These are phyloP conservation scores for Penicillium verrucosum DNA, from an alignment of 2,329 filamentous ascomycete genomes.

Conservation along the genomic window DNA sequence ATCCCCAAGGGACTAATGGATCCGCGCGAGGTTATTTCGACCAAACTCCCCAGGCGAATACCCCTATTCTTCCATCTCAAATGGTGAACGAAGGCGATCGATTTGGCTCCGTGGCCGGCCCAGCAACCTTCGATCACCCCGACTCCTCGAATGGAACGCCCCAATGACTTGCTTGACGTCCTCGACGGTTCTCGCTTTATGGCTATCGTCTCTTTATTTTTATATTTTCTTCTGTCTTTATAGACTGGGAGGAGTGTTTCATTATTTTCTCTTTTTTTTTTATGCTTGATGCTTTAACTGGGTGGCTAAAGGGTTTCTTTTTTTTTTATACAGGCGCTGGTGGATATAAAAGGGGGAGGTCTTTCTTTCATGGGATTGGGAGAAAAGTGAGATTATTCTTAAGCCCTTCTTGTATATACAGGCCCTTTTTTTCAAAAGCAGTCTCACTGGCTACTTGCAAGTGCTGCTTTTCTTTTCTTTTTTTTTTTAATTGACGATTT, in stretches of 20 bases:
- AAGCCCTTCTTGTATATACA: slow-evolving; percentile 31
- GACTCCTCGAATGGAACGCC: slow-evolving; percentile 34
- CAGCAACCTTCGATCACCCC: slow-evolving; percentile 30
- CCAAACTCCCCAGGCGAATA: slow-evolving; percentile 31
- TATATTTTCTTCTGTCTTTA: slow-evolving; percentile 28
- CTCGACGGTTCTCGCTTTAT: slow-evolving; percentile 1
- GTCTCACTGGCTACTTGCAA: slow-evolving; percentile 11
- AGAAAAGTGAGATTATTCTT: slow-evolving; percentile 22
- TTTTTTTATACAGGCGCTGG: slow-evolving; percentile 20
- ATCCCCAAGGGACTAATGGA: slow-evolving; percentile 30
- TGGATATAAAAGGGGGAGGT: slow-evolving; percentile 16
- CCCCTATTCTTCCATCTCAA: slow-evolving; percentile 37
- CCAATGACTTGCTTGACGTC: slow-evolving; percentile 23
- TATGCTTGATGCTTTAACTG: slow-evolving; percentile 16
- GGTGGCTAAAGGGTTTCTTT: slow-evolving; percentile 22
- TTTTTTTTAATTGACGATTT: slow-evolving; percentile 8
- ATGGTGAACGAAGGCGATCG: slow-evolving; percentile 34
- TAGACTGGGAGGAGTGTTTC: slow-evolving; percentile 30
- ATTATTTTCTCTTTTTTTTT: slow-evolving; percentile 15
- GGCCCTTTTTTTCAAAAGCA: slow-evolving; percentile 7
- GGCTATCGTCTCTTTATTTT: slow-evolving; percentile 6
- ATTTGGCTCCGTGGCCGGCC: slow-evolving; percentile 28
- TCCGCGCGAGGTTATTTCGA: slow-evolving; percentile 32
- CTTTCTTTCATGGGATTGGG: slow-evolving; percentile 12
- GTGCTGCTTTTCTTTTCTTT: slow-evolving; percentile 5